Conservation (phyloP, 306 rosid species). For the Arachis stenosperma region DNA sequence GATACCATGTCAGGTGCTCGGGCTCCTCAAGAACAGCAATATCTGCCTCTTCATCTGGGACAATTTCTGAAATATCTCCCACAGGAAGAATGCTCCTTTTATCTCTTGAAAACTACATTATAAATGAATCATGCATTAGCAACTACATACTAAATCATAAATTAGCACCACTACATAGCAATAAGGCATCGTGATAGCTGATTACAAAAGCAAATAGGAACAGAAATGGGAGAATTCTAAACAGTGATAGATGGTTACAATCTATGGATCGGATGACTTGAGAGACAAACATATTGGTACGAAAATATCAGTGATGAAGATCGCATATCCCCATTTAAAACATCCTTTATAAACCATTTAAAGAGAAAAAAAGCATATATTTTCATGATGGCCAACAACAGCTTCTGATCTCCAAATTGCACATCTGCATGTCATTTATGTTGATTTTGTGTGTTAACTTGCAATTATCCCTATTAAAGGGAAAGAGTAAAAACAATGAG, state of each 20-base stretch:
- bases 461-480: constrained; percentile 16
- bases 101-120: constrained; percentile 73
- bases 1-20: constrained; percentile 96
- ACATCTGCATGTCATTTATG: not conserved
- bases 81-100: constrained; percentile 93
- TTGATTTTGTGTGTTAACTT: not conserved
- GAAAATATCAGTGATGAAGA: not conserved
- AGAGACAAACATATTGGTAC: constrained; percentile 10
- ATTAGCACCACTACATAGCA: not conserved
- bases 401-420: constrained; percentile 13
- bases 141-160: constrained; percentile 1
- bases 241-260: constrained; percentile 25
- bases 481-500: constrained; percentile 28
- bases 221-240: constrained; percentile 8
- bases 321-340: constrained; percentile 18
- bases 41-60: constrained; percentile 83
- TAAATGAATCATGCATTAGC: constrained; percentile 36
- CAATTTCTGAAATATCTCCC: constrained; percentile 91
- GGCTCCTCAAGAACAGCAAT: constrained; percentile 98
- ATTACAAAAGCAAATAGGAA: not conserved
- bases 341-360: constrained; percentile 11
- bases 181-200: not conserved
- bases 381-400: constrained; percentile 16
- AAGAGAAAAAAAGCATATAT: not conserved
- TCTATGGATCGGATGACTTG: not conserved